A percentile compares a stretch with the other conserved stretches of the same genome.
Conservation (phyloP, 2,329 filamentous ascomycete genomes). For the Botrytis hyacinthi region DNA sequence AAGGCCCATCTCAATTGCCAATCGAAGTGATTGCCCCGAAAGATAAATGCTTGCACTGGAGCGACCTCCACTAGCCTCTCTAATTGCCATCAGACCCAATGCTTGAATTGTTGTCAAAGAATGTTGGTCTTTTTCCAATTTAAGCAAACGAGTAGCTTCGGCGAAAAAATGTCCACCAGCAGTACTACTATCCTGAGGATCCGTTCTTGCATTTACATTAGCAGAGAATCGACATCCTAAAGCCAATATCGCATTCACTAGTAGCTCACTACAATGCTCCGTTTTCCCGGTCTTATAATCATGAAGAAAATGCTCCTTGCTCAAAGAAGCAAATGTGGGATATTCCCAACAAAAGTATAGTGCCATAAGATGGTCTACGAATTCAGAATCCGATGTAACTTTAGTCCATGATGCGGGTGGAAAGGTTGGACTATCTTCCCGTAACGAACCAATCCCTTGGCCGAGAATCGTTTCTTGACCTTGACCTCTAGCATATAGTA, state of each 20-base stretch:
- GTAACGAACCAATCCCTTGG: slow-evolving; percentile 56
- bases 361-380: slow-evolving; percentile 61
- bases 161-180: slow-evolving; percentile 74
- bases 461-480: slow-evolving; percentile 54
- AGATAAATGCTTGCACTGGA: slow-evolving; percentile 72
- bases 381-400: slow-evolving; percentile 54
- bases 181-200: slow-evolving; percentile 60
- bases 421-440: slow-evolving; percentile 66
- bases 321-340: slow-evolving; percentile 69
- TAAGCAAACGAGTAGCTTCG: slow-evolving; percentile 61
- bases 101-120: slow-evolving; percentile 70
- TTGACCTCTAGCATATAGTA: slow-evolving; percentile 44
- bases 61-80: slow-evolving; percentile 67
- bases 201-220: slow-evolving; percentile 58
- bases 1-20: slow-evolving; percentile 53
- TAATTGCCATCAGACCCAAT: slow-evolving; percentile 70
- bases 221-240: slow-evolving; percentile 69
- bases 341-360: slow-evolving; percentile 76
- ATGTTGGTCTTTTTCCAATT: slow-evolving; percentile 53
- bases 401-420: slow-evolving; percentile 65
- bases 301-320: slow-evolving; percentile 42
- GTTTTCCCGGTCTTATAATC: slow-evolving; percentile 27
- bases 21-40: slow-evolving; percentile 66
- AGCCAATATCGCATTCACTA: slow-evolving; percentile 41
- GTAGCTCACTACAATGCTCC: slow-evolving; percentile 44